These are phyloP conservation scores for Mariannaea sp. DNA, from an alignment of 2,329 filamentous ascomycete genomes.

Conservation along the genomic window DNA sequence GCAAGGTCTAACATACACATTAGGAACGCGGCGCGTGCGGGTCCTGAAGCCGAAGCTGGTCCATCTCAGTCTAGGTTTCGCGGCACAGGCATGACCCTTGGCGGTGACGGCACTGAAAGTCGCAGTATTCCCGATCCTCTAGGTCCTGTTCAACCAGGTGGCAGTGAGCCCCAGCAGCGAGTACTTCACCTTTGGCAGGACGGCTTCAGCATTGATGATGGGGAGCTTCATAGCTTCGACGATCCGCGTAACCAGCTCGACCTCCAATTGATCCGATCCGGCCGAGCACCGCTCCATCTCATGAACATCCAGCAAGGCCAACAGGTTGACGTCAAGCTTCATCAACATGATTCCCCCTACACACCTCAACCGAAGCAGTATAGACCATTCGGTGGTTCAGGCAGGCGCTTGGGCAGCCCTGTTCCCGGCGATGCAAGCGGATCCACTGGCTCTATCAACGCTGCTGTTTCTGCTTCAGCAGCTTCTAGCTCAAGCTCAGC, in stretches of 20 bases:
- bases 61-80: constrained; percentile 63
- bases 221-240: constrained; percentile 76
- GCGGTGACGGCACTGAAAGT: constrained; percentile 76
- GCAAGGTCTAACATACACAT: constrained; percentile 22
- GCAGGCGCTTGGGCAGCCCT: constrained; percentile 76
- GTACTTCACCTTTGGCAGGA: constrained; percentile 81
- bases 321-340: constrained; percentile 77
- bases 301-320: constrained; percentile 78
- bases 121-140: constrained; percentile 67
- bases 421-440: constrained; percentile 62
- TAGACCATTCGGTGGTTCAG: constrained; percentile 73
- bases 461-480: constrained; percentile 27
- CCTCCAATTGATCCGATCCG: constrained; percentile 75
- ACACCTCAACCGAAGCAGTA: constrained; percentile 74
- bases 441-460: constrained; percentile 18
- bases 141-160: constrained; percentile 37
- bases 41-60: constrained; percentile 54
- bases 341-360: constrained; percentile 75
- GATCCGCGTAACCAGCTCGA: constrained; percentile 75
- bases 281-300: constrained; percentile 76
- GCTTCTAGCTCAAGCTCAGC: constrained; percentile 43
- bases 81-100: constrained; percentile 75
- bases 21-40: constrained; percentile 67
- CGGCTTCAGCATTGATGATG: constrained; percentile 85
- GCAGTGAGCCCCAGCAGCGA: constrained; percentile 62